Base-by-base conservation (phyloP, 2,329 filamentous ascomycete genomes). In the Diaporthe batatas region DNA sequence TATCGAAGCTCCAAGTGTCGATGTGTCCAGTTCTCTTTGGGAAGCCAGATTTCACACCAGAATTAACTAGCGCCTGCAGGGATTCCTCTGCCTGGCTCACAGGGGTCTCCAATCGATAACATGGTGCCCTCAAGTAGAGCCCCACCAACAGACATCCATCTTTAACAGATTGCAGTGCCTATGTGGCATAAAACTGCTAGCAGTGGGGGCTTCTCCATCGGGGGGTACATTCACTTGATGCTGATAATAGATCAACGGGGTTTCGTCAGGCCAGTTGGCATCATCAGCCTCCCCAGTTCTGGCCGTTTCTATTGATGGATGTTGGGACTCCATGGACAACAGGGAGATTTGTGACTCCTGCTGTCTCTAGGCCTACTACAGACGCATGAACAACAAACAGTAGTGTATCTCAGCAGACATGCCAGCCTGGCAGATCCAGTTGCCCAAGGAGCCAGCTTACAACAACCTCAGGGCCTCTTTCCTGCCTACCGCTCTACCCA, bases 21-120 rank as follows among this genome's bases (percentile, higher is more conserved):
- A 74, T 74, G 73, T 74, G 73, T 72, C 73, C 73, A 74, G 73
- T 70, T 74, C 73, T 70, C 65, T 54, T 25, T 58, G 54, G 55
- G 69, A 73, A 73, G 72, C 72, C 72, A 73, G 72, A 73, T 73
- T 72, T 73, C 72, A 72, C 34, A 16, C 62, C 62, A 53, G 62
- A 62, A 59, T 62, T 53, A 58, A 70, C 72, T 73, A 72, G 69
- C 55, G 64, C 47, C 39, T 2, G 21, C 73, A 73, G 71, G 73
- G 73, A 70, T 70, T 71, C 25, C 51, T 7, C 14, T 3, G 29
- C n/a, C 32, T 18, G 11, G 16, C 16, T 29, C 47, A 55, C 69
- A 72, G 64, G 47, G 39, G 67, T 72, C 34, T 36, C 21, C 55
- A 58, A 71, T 73, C 53, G 65, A 73, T 71, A 67, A 36, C 44